phyloP scores from a whole-genome alignment of 2,329 filamentous ascomycete genomes.

The Trichoderma sp. region DNA sequence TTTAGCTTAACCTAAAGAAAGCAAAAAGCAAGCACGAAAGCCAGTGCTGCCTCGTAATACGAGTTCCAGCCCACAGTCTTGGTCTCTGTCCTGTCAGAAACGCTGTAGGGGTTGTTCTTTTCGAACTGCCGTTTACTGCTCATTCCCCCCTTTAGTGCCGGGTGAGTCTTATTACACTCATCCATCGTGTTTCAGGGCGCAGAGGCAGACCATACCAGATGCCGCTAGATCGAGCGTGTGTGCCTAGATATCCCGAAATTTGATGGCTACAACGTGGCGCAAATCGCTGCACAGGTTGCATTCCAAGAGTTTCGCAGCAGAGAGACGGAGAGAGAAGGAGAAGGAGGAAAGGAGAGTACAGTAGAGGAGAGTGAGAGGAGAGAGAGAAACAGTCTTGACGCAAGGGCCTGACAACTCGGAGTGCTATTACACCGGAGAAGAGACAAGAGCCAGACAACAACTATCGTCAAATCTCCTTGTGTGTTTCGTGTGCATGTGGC shows the following conservation, averaged over 20 bases:
- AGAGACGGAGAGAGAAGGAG: neutral
- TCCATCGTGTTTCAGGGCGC: constrained; percentile 22
- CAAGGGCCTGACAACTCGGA: neutral
- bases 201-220: constrained; percentile 13
- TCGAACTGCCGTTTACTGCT: constrained; percentile 8
- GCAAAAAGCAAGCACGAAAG: neutral
- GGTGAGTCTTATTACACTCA: constrained; percentile 16
- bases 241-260: constrained; percentile 17
- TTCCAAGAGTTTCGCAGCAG: neutral
- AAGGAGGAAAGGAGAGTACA: neutral
- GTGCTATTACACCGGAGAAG: neutral
- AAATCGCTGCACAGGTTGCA: neutral
- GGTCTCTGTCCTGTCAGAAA: neutral
- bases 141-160: constrained; percentile 10
- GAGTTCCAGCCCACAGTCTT: neutral
- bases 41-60: neutral
- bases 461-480: neutral
- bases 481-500: constrained; percentile 3
- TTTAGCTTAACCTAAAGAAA: neutral
- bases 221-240: constrained; percentile 7
- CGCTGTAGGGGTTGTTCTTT: constrained; percentile 9
- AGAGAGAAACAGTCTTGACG: neutral
- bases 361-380: neutral
- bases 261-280: constrained; percentile 11
- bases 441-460: neutral